A percentile compares a stretch with the other conserved stretches of the same genome.
These are phyloP conservation scores for Ophiosphaerella narmari DNA, from an alignment of 2,329 filamentous ascomycete genomes.

Conservation along the genomic window DNA sequence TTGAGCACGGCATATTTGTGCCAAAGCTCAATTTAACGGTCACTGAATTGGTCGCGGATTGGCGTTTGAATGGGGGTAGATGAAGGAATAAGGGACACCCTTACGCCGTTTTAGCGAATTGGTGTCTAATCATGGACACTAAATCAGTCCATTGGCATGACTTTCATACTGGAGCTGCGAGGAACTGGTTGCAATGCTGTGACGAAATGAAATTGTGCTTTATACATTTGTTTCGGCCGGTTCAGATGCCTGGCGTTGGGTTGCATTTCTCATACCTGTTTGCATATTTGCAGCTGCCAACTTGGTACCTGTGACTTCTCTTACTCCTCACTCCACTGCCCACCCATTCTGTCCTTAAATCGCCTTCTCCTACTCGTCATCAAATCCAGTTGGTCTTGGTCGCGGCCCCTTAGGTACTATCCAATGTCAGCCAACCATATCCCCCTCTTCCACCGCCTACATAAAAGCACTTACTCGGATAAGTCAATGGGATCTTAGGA, in stretches of 20 bases:
- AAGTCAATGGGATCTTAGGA: constrained; percentile 79
- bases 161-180: no score
- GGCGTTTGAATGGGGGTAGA: no score
- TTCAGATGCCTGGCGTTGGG: background rate
- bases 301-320: background rate
- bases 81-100: no score
- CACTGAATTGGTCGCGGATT: no score
- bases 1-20: background rate
- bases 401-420: constrained; percentile 55
- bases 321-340: background rate
- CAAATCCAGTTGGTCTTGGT: constrained; percentile 52
- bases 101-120: no score
- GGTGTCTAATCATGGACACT: no score
- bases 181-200: background rate
- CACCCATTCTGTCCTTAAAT: background rate
- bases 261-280: background rate
- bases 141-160: no score
- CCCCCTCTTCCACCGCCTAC: background rate
- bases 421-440: constrained; percentile 6
- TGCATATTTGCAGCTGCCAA: background rate
- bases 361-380: constrained; percentile 42
- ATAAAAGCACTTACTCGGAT: constrained; percentile 74
- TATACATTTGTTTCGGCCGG: constrained; percentile 24
- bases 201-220: constrained; percentile 29
- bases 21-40: no score